These are phyloP conservation scores for Tillandsia fasciculata DNA, from an alignment of 176 grass and related monocot genomes.

Conservation along the genomic window DNA sequence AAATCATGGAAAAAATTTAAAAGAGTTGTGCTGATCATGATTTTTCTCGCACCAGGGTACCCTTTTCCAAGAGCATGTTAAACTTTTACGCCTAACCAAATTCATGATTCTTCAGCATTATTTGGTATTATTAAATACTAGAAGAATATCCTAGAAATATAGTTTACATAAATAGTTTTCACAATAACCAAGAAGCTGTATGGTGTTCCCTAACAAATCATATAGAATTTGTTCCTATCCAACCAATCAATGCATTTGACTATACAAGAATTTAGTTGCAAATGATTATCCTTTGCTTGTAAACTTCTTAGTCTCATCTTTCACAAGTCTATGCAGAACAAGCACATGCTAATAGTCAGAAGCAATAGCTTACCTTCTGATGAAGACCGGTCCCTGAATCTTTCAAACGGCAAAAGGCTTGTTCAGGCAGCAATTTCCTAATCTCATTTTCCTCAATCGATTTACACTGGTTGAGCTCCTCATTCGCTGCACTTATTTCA, in stretches of 20 bases:
- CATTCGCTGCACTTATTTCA: slow-evolving; percentile 28
- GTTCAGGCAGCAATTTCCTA: slow-evolving; percentile 49
- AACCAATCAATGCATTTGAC: too few species aligned
- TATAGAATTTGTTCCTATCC: too few species aligned
- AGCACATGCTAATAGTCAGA: neutral
- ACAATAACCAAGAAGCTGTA: too few species aligned
- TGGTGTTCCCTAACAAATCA: too few species aligned
- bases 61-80: neutral
- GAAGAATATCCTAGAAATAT: too few species aligned
- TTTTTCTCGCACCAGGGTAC: neutral
- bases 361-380: slow-evolving; percentile 51
- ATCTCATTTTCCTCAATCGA: slow-evolving; percentile 31
- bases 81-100: neutral
- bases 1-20: neutral
- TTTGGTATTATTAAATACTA: too few species aligned
- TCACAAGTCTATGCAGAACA: neutral
- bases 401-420: slow-evolving; percentile 59
- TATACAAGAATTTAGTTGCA: too few species aligned
- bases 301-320: too few species aligned
- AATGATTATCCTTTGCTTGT: too few species aligned
- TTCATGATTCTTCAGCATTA: too few species aligned
- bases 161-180: too few species aligned
- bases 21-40: neutral
- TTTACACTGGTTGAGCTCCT: slow-evolving; percentile 24
- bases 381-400: slow-evolving; percentile 57